Conservation (phyloP, 2,329 filamentous ascomycete species). For the Pyrenochaeta sp. region DNA sequence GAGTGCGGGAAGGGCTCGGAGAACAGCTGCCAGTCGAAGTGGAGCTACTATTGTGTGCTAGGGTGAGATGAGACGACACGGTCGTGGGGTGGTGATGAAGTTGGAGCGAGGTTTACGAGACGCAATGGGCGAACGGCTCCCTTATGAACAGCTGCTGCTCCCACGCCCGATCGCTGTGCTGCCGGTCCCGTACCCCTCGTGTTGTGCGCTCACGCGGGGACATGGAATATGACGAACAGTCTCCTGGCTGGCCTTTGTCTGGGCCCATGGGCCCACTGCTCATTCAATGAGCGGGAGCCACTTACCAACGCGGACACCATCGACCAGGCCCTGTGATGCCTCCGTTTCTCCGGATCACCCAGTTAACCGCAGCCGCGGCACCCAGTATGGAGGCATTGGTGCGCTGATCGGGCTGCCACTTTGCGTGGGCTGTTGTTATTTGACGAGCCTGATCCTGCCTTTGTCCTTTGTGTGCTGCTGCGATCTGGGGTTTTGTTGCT, state of each 20-base stretch:
- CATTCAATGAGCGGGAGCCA: slow-evolving; percentile 20
- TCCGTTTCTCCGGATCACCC: slow-evolving; percentile 39
- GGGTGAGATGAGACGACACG: neutral
- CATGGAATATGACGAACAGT: slow-evolving; percentile 44
- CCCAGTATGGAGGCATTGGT: slow-evolving; percentile 7
- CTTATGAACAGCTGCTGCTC: slow-evolving; percentile 23
- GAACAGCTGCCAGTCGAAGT: slow-evolving; percentile 35
- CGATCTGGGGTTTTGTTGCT: neutral
- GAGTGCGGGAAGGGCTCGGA: slow-evolving; percentile 28
- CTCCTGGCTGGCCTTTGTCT: slow-evolving; percentile 35
- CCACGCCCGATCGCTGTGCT: slow-evolving; percentile 15
- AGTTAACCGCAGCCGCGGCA: slow-evolving; percentile 25
- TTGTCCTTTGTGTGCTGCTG: neutral
- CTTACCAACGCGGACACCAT: slow-evolving; percentile 25
- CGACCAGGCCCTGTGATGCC: slow-evolving; percentile 18
- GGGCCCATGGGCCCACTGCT: slow-evolving; percentile 41
- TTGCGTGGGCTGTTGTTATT: neutral
- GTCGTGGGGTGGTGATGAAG: neutral
- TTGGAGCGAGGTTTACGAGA: neutral
- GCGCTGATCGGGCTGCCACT: slow-evolving; percentile 17
- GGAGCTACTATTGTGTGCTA: slow-evolving; percentile 24
- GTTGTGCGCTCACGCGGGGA: slow-evolving; percentile 40
- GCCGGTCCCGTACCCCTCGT: slow-evolving; percentile 35
- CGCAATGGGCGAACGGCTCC: slow-evolving; percentile 27
- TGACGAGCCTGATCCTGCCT: neutral